Percentiles rank a stretch among this genome's conserved stretches.
These are phyloP conservation scores for Cryptococcus sp. DNA, from an alignment of 1,284 basidiomycete genomes.

Conservation along the genomic window DNA sequence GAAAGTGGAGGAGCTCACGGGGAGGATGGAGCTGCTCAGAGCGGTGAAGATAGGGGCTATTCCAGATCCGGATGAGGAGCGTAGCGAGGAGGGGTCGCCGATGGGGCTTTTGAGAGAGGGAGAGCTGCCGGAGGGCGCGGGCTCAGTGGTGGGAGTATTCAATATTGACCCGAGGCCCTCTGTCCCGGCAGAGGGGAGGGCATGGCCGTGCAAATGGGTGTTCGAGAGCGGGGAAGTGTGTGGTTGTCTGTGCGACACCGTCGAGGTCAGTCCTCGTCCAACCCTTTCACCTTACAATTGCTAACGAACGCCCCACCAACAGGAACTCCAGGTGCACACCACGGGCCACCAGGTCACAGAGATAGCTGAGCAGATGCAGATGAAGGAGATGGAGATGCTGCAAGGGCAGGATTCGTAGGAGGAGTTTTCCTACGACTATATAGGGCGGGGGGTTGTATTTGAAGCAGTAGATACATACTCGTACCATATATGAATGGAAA, in stretches of 20 bases:
- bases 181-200: neutral
- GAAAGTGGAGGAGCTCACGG: conserved; percentile 21
- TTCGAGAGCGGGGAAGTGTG: conserved; percentile 10
- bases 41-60: neutral
- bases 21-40: conserved; percentile 10
- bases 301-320: no score
- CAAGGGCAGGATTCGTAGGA: no score
- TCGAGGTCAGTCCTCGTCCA: conserved; percentile 9
- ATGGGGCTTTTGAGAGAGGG: neutral
- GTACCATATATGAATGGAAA: no score
- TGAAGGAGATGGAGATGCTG: no score
- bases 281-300: no score
- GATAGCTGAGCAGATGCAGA: no score
- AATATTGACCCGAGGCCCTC: neutral
- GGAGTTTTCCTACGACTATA: no score
- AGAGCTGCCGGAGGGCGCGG: neutral
- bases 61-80: neutral
- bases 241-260: conserved; percentile 11
- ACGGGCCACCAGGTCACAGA: no score
- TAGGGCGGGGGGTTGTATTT: no score
- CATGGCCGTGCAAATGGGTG: neutral
- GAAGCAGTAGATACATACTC: no score
- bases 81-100: neutral
- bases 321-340: no score
- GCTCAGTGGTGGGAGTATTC: neutral